A percentile compares a stretch with the other conserved stretches of the same genome.
Evolutionary conservation across 2,329 filamentous ascomycete genomes (phyloP).

Genomic region (Cryphonectria japonica): DNA sequence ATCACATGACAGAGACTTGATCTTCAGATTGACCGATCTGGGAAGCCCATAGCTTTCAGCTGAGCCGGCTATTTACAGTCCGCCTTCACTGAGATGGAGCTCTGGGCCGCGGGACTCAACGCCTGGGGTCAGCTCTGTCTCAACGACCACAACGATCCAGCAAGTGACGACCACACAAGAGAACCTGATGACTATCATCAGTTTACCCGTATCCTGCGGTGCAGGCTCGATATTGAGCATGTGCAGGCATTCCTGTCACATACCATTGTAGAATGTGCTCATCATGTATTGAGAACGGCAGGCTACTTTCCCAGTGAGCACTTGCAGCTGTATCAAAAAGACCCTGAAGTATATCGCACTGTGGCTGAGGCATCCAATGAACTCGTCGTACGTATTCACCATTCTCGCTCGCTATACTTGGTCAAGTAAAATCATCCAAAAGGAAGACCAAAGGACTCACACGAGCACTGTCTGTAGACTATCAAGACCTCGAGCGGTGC

Average conservation of each 20-base stretch:
- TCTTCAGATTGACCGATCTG: neutral
- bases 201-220: conserved; percentile 49
- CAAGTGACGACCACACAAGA: conserved; percentile 14
- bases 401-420: conserved; percentile 18
- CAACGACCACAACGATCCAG: conserved; percentile 33
- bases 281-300: conserved; percentile 19
- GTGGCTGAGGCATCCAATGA: conserved; percentile 38
- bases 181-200: conserved; percentile 51
- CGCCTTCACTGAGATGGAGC: conserved; percentile 42
- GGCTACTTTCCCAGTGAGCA: conserved; percentile 31
- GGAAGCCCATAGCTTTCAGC: neutral
- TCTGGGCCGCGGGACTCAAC: conserved; percentile 62
- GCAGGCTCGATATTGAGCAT: conserved; percentile 38
- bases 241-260: conserved; percentile 46
- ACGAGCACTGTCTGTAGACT: conserved; percentile 4
- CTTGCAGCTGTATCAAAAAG: conserved; percentile 5
- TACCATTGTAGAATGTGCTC: conserved; percentile 39
- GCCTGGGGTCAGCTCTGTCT: conserved; percentile 60
- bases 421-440: neutral
- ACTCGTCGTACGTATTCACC: conserved; percentile 36
- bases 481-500: conserved; percentile 22
- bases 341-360: conserved; percentile 16
- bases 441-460: neutral
- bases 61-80: neutral
- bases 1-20: neutral